Evolutionary conservation across 108 stramenopile genomes (phyloP), one percentile per base, ranked within the genome.

Genomic region (Fragilariopsis cylindrus): DNA sequence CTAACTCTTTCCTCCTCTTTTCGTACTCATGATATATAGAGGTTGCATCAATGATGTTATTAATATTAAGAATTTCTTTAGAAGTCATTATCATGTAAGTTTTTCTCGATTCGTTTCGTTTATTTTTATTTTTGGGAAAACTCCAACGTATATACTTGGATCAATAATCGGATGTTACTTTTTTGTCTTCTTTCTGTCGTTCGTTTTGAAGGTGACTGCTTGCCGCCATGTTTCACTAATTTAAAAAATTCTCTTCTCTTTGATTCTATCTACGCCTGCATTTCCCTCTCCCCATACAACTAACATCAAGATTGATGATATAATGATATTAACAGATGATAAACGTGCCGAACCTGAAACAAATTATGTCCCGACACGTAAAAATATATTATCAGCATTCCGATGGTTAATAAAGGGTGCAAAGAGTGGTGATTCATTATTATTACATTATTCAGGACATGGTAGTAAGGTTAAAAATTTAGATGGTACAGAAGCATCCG

Each of bases 21-120:
- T 11, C 15, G 52, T 53, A 11, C 52, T 13, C 11, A 21, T n/a
- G 19, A 30, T 9, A 21, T n/a, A n/a, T 13, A 70, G 62, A 30
- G 94, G 94, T 13, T 94, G 94, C 79, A 89, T 91, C 87, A 93
- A 96, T 86, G 45, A 96, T 72, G 94, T 91, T 8, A 48, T 54
- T 5, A 84, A 90, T 57, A 89, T 95, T 73, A 69, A 86, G 69
- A 60, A 86, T 21, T 94, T 89, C 81, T 67, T 92, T 57, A 74
- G 41, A 47, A 75, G 81, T 3, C 84, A 84, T 39, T 80, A 90
- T 47, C 43, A 7, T 30, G 30, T 30, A 30, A 30, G 30, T 30
- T 30, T 30, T 30, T 30, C 30, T 30, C 30, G 30, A 0, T 30
- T n/a, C n/a, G n/a, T n/a, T n/a, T n/a, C n/a, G n/a, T n/a, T n/a